Evolutionary conservation across 2,329 filamentous ascomycete species (phyloP), one percentile per base, ranked within the genome.

Genomic region (Boeremia lycopersici): DNA sequence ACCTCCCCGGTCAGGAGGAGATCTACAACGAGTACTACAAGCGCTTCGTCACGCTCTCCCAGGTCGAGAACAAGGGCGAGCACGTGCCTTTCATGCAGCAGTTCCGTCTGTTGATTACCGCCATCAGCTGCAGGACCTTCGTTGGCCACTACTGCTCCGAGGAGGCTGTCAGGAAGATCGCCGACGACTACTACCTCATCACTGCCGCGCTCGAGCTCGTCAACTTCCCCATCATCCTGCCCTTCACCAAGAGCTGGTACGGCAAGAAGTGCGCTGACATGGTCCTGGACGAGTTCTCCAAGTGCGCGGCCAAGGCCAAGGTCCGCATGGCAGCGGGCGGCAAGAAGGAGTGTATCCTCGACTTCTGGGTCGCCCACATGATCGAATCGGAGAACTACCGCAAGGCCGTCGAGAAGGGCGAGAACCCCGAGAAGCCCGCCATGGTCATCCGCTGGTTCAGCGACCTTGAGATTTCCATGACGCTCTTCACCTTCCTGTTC

Each of bases 161-260:
- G 56, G 89, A 91, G 74, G 86, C 89, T 43, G 88, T 98, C 70
- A 93, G 96, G 84, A 93, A 90, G 81, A 95, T 98, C 62, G 89
- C 93, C 58, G 89, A 96, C 76, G 93, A 98, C 78, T 99, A 96
- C 80, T 98, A 96, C 78, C 85, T 93, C 62, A 96, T 98, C 73
- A 98, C 95, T 12, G 93, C 90, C 53, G 95, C 95, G 19, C 85
- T 98, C 64, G 95, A 99, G 77, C 85, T 98, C 41, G 95, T 99
- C 82, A 98, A 98, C 82, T 71, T 72, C 58, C 68, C 95, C 56
- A 89, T 98, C 78, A 97, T 98, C 73, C 78, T 98, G 35, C 93
- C 93, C 34, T 98, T 86, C 82, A 97, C 93, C 73, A 93, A 92
- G 81, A 92, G 92, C 5, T 98, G 92, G 92, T 96, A 96, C 72